A percentile compares a stretch with the other conserved stretches of the same genome.
Conservation (phyloP, 2,329 filamentous ascomycete genomes). For the Plectosphaerella sp. region DNA sequence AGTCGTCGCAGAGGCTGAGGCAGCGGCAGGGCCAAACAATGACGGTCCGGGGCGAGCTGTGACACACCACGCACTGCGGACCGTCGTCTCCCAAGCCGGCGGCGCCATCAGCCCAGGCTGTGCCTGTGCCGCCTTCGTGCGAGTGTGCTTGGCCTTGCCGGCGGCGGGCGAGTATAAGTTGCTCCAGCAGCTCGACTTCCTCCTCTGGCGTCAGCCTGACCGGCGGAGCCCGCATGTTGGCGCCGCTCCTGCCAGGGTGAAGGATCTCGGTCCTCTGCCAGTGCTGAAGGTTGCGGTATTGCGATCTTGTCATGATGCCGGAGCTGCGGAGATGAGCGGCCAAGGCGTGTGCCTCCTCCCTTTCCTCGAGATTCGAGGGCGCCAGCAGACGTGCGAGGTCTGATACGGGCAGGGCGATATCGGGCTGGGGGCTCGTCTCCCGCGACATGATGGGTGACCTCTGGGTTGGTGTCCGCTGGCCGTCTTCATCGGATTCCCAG, state of each 20-base stretch:
- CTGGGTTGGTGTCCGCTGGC: constrained; percentile 71
- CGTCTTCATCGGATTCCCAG: constrained; percentile 38
- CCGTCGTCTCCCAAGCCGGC: constrained; percentile 66
- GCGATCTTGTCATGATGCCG: constrained; percentile 75
- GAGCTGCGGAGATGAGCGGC: constrained; percentile 72
- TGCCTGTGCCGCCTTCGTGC: constrained; percentile 8
- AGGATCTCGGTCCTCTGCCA: constrained; percentile 67
- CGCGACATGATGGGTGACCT: constrained; percentile 39
- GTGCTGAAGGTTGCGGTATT: constrained; percentile 65
- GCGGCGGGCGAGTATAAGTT: constrained; percentile 52
- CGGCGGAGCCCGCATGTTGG: constrained; percentile 21
- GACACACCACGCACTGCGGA: constrained; percentile 90
- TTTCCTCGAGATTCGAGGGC: constrained; percentile 71
- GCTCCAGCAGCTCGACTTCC: constrained; percentile 56
- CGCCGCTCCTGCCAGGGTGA: constrained; percentile 35
- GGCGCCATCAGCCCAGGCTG: constrained; percentile 65
- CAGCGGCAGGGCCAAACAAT: constrained; percentile 97
- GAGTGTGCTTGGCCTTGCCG: constrained; percentile 10
- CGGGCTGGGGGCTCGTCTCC: constrained; percentile 54
- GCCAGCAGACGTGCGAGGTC: constrained; percentile 79
- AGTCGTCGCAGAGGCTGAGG: constrained; percentile 91
- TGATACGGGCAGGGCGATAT: constrained; percentile 58
- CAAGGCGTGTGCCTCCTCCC: constrained; percentile 74
- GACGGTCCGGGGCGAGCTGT: constrained; percentile 77
- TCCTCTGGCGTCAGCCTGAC: constrained; percentile 50